Evolutionary conservation across 2,329 filamentous ascomycete genomes (phyloP), one percentile per base, ranked within the genome.

Genomic region (Neonectria sp.): DNA sequence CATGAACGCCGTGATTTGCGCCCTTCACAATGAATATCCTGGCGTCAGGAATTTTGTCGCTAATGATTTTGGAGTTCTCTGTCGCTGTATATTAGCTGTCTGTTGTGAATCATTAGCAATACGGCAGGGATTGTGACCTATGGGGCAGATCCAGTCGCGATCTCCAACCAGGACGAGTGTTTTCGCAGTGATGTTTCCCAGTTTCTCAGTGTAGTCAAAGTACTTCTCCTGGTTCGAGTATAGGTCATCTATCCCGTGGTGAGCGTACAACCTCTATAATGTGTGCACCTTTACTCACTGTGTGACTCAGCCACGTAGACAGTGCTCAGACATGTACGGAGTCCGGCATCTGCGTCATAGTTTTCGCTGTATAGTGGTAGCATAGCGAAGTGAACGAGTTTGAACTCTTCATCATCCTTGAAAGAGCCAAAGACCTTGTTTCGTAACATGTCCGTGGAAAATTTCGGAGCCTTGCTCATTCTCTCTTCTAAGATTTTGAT

Each of bases 301-400:
- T 71, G 70, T 21, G 70, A 70, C 37, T 71, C 68, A 6, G 70
- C 70, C 31, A 70, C 65, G 40, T 71, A 71, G 25, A 70, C 60
- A 1, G 68, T 71, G n/a, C 61, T 56, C 7, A 60, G 51, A 29
- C 68, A 70, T 0, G 24, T 17, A 4, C 31, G 55, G 2, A 71
- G 46, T 1, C 65, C 70, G 7, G 51, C 58, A 24, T 71, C 67
- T 11, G 70, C 63, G 37, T 71, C 40, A 29, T 65, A 71, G 9
- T 65, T 60, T 13, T 71, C 68, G 4, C 70, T 53, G 8, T 71
- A 71, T 4, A 71, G 63, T 7, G 70, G 70, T 52, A 71, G 51
- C 70, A 71, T 71, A 55, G 70, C 68, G 24, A 71, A 71, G 17
- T 71, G 70, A 2, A 71, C 68, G 15, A 71, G 43, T 29, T 43